A percentile compares a stretch with the other conserved stretches of the same genome.
Conservation (phyloP, 257 asterid genomes). For the Galeopsis tetrahit region DNA sequence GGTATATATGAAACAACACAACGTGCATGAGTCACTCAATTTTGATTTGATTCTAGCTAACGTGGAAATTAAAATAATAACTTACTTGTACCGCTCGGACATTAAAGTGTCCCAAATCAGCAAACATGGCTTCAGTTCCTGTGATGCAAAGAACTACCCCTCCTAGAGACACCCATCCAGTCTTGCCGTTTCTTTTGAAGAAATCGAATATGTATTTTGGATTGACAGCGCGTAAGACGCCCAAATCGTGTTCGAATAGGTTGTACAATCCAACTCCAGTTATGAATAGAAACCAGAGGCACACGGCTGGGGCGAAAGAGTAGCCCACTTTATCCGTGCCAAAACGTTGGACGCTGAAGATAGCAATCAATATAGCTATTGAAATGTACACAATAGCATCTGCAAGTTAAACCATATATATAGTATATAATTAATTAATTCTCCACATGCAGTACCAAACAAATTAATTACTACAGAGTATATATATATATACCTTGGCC, state of each 20-base stretch:
- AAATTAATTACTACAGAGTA: too few species aligned
- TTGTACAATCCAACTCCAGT: constrained; percentile 60
- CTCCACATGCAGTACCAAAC: too few species aligned
- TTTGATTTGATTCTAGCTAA: too few species aligned
- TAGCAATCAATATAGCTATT: constrained; percentile 50
- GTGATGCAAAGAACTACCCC: constrained; percentile 75
- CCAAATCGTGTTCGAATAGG: constrained; percentile 47
- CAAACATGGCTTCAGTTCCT: constrained; percentile 89
- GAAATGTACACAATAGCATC: constrained; percentile 54
- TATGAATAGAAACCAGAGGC: constrained; percentile 60
- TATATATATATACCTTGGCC: constrained; percentile 12
- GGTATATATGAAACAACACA: neutral
- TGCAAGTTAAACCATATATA: constrained; percentile 35
- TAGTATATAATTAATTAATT: neutral
- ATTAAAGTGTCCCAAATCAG: constrained; percentile 78
- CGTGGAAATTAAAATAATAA: too few species aligned
- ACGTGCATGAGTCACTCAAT: too few species aligned
- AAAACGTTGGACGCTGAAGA: constrained; percentile 63
- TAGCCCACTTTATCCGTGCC: constrained; percentile 82
- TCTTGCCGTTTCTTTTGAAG: constrained; percentile 59
- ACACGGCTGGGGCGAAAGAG: constrained; percentile 66
- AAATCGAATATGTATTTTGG: constrained; percentile 62
- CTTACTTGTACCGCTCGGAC: constrained; percentile 69
- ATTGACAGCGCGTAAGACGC: constrained; percentile 58
- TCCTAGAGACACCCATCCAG: constrained; percentile 74